Conservation (phyloP, 164 flowering plant genomes). For the Magnolia changhungtana region DNA sequence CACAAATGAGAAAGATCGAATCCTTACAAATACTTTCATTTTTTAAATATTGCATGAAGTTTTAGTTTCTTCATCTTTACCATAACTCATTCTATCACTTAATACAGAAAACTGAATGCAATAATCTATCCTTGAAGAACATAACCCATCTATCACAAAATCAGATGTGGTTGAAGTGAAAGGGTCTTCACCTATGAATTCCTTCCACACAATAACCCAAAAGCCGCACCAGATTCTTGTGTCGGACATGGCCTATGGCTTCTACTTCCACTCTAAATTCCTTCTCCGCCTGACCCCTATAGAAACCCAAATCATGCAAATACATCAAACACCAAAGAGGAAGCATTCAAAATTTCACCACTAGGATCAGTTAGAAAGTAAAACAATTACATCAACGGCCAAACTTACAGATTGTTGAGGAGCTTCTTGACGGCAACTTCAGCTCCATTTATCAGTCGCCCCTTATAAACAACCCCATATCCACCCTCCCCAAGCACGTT, state of each 20-base stretch:
- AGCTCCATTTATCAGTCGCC: constrained; percentile 72
- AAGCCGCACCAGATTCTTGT: constrained; percentile 20
- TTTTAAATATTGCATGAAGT: not conserved
- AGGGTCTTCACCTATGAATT: constrained; percentile 15
- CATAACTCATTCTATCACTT: not conserved
- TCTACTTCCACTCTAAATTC: constrained; percentile 26
- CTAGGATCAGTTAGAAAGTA: not conserved
- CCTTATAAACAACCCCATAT: constrained; percentile 80
- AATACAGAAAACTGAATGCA: too few species aligned
- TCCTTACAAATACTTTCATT: not conserved
- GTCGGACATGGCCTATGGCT: constrained; percentile 23
- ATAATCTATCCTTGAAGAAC: too few species aligned
- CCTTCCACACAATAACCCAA: constrained; percentile 23
- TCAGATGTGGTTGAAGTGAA: too few species aligned
- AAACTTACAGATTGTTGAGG: constrained; percentile 77
- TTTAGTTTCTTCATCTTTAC: not conserved
- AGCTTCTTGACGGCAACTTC: constrained; percentile 90
- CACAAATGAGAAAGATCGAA: not conserved
- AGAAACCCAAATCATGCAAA: not conserved
- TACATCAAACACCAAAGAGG: not conserved
- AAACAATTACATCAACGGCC: not conserved
- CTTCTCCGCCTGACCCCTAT: constrained; percentile 22
- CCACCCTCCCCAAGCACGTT: constrained; percentile 92
- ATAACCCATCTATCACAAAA: too few species aligned
- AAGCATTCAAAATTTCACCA: not conserved